phyloP scores from a whole-genome alignment of 805 yeast species.

The Alloascoidea hylecoeti region DNA sequence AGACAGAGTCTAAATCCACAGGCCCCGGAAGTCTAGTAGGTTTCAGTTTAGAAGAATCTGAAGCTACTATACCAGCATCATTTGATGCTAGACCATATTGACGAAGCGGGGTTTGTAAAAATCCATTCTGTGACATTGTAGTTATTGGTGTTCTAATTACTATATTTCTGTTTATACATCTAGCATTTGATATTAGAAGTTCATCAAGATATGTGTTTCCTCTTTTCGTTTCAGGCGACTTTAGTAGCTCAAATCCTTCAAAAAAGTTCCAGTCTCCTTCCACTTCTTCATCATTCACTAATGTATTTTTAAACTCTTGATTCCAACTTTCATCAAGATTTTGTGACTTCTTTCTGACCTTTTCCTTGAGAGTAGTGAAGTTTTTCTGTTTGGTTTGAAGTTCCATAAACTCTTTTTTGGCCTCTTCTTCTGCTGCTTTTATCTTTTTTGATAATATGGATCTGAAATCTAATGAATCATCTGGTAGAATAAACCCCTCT shows the following conservation, averaged over 20 bases:
- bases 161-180: not conserved
- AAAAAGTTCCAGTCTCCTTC: constrained; percentile 7
- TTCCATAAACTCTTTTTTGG: not conserved
- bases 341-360: too few species aligned
- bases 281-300: constrained; percentile 3
- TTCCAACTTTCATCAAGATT: not conserved
- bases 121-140: constrained; percentile 4
- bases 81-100: too few species aligned
- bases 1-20: not conserved
- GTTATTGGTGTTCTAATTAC: constrained; percentile 1
- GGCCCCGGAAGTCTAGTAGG: not conserved
- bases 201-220: constrained; percentile 4
- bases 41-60: not conserved
- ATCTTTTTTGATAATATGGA: not conserved
- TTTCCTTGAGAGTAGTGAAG: not conserved
- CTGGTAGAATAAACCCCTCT: not conserved
- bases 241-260: constrained; percentile 9
- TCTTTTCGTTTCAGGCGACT: constrained; percentile 2
- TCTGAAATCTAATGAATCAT: not conserved
- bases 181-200: not conserved
- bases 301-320: not conserved
- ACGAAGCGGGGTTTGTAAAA: not conserved
- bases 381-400: not conserved
- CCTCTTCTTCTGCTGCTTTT: not conserved
- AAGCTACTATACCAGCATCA: not conserved